A percentile compares a stretch with the other conserved stretches of the same genome.
Conservation (phyloP, 2,329 filamentous ascomycete genomes). For the Fusarium oxysporum region DNA sequence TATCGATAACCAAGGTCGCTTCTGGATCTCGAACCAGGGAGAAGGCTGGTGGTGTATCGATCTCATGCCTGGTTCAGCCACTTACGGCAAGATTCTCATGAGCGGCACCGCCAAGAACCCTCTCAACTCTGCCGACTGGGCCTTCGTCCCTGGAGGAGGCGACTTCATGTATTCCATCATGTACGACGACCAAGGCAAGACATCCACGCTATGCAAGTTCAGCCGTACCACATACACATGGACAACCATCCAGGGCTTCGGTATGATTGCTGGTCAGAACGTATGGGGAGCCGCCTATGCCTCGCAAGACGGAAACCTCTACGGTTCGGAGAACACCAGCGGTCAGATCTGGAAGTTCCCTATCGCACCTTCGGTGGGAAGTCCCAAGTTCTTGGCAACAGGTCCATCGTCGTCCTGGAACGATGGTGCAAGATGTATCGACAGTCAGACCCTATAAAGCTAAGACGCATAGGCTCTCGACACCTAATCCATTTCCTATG, state of each 20-base stretch:
- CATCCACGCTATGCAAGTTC: conserved; percentile 35
- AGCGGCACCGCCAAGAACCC: conserved; percentile 26
- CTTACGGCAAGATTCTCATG: conserved; percentile 33
- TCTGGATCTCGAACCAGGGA: conserved; percentile 41
- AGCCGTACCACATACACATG: conserved; percentile 36
- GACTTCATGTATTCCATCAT: conserved; percentile 39
- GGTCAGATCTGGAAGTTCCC: conserved; percentile 40
- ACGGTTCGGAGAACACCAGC: conserved; percentile 33
- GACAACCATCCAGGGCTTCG: conserved; percentile 22
- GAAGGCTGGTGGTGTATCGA: conserved; percentile 41
- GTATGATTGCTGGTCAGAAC: conserved; percentile 20
- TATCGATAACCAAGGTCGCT: conserved; percentile 38
- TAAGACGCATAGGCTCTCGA: background rate
- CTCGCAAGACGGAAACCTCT: conserved; percentile 34
- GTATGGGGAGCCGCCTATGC: conserved; percentile 41
- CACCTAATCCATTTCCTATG: conserved; percentile 18
- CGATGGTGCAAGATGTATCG: conserved; percentile 40
- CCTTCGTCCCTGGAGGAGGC: conserved; percentile 42
- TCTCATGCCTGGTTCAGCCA: conserved; percentile 34
- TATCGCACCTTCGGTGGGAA: conserved; percentile 24
- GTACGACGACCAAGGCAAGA: background rate
- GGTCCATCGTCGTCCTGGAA: conserved; percentile 31
- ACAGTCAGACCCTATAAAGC: conserved; percentile 23
- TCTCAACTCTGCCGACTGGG: conserved; percentile 36
- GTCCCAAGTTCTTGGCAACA: conserved; percentile 17